Evolutionary conservation across 352 stramenopile genomes (phyloP), one percentile per base, ranked within the genome.

Genomic region (Phytophthora hybrid): DNA sequence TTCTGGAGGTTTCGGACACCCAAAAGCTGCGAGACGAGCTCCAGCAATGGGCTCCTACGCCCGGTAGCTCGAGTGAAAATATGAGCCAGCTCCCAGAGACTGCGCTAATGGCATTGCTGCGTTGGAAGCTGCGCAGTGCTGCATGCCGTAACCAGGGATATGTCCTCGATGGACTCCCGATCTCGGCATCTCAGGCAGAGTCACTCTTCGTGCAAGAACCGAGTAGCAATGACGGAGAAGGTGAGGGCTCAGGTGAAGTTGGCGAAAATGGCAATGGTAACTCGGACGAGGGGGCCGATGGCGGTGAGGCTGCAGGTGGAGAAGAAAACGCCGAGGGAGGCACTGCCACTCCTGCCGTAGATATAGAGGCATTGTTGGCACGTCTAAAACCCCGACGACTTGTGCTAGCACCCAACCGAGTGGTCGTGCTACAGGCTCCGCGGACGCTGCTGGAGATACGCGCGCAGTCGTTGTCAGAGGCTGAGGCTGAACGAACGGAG

Each of bases 81-180:
- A 49, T 44, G 19, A 66, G 69, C 32, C 70, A 85, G 18, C 70
- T 90, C 10, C 78, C 78, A 13, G 79, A 84, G 26, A 69, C 81
- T 41, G 69, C 79, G 0, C 53, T 90, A 19, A 66, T 92, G 6
- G 69, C 81, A 5, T 62, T 93, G 31, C 53, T 97, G 26, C 80
- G 87, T 37, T 95, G 88, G 84, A 93, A 93, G 62, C 73, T 96
- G 8, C 63, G 76, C 21, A 79, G 69, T 32, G 66, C 85, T 0
- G 59, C 69, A 56, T 95, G 87, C 44, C 87, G 82, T 7, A 96
- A 95, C 76, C 90, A 96, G 53, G 90, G 90, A 3, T 97, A 92
- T 57, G 90, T 97, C 19, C 72, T 96, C 8, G 89, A 96, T 41
- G 89, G 87, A 0, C 49, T 93, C 3, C 85, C 89, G 3, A 66